These are phyloP conservation scores for Penicillium hesseltinei DNA, from an alignment of 2,329 filamentous ascomycete genomes.

Conservation along the genomic window DNA sequence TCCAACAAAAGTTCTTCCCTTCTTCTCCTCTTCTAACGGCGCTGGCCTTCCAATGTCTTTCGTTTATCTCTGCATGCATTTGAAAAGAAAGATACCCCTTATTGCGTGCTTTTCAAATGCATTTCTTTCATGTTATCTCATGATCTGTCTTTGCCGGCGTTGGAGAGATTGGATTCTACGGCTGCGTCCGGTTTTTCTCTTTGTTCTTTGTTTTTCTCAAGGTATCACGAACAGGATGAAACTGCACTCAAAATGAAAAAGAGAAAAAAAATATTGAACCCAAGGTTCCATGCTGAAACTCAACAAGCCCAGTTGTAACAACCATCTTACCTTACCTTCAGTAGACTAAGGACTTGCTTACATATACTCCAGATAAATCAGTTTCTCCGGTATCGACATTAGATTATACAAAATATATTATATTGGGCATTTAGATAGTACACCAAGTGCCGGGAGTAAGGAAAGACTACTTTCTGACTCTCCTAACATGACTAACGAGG, in stretches of 20 bases:
- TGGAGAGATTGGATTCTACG: not conserved
- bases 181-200: not conserved
- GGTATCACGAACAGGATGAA: too few species aligned
- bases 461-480: conserved; percentile 67
- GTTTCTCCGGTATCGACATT: conserved; percentile 16
- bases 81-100: conserved; percentile 14
- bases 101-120: not conserved
- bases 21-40: not conserved
- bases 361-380: not conserved
- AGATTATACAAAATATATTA: conserved; percentile 27
- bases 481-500: conserved; percentile 84
- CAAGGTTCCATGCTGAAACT: not conserved
- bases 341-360: not conserved
- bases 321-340: not conserved
- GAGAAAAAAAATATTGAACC: not conserved
- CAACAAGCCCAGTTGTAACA: not conserved
- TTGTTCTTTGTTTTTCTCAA: not conserved
- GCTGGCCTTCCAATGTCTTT: not conserved
- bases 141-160: conserved; percentile 1
- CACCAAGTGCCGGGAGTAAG: not conserved
- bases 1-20: not conserved
- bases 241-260: not conserved
- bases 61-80: conserved; percentile 4
- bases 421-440: conserved; percentile 16
- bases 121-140: not conserved